Percentiles rank a stretch among this genome's conserved stretches.
Conservation (phyloP, 1,284 basidiomycete genomes). For the Meripilus lineatus region DNA sequence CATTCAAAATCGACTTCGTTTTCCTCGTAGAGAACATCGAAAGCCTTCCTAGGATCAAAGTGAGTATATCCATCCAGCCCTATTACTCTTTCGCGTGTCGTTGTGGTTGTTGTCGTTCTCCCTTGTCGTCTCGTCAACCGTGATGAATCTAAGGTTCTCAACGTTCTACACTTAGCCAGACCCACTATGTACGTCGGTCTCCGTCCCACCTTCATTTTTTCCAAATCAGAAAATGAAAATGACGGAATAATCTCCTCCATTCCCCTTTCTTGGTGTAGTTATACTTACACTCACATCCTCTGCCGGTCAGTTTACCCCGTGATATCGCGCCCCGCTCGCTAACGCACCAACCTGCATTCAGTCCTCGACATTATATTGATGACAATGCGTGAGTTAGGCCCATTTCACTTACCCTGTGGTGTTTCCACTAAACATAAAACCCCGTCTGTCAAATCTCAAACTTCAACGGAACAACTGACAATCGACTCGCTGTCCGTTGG, state of each 20-base stretch:
- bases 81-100: neutral
- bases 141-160: conserved; percentile 4
- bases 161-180: neutral
- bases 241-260: no score
- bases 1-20: conserved; percentile 15
- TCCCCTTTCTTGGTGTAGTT: no score
- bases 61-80: conserved; percentile 10
- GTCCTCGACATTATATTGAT: conserved; percentile 25
- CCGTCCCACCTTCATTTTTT: no score
- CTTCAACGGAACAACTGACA: no score
- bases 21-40: conserved; percentile 13
- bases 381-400: conserved; percentile 17
- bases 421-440: neutral
- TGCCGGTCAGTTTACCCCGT: conserved; percentile 22
- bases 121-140: no score
- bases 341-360: conserved; percentile 7
- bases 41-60: conserved; percentile 18
- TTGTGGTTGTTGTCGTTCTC: neutral
- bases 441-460: no score
- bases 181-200: neutral
- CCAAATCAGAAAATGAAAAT: no score
- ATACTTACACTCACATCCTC: conserved; percentile 21
- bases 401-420: neutral
- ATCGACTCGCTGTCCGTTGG: neutral
- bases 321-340: no score